Percentiles rank a stretch among this genome's conserved stretches.
Conservation (phyloP, 202 grass and related monocot genomes). For the Saccharum hybrid region DNA sequence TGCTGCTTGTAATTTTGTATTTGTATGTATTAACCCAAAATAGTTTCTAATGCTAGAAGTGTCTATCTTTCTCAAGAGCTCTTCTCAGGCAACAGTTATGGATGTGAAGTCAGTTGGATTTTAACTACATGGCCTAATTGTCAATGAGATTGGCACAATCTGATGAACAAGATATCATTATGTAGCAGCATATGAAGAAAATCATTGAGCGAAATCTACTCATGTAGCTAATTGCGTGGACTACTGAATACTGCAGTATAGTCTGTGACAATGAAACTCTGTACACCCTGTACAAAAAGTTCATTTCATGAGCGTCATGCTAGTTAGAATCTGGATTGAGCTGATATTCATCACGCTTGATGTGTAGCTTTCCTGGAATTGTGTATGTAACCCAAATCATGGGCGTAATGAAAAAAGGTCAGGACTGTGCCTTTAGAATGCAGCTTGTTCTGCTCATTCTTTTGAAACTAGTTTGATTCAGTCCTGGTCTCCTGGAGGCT, state of each 20-base stretch:
- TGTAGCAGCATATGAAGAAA: not conserved
- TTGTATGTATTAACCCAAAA: not conserved
- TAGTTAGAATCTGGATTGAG: constrained; percentile 26
- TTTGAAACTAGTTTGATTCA: too few relatives aligned
- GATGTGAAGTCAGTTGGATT: not conserved
- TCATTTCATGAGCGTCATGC: constrained; percentile 34
- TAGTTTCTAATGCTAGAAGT: not conserved
- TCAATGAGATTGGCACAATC: not conserved
- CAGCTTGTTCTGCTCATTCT: too few relatives aligned
- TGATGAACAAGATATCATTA: not conserved
- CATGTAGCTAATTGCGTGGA: constrained; percentile 5
- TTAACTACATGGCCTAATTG: not conserved
- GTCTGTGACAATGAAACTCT: not conserved
- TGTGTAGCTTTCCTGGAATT: constrained; percentile 39
- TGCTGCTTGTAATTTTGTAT: not conserved
- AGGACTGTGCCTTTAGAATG: not conserved
- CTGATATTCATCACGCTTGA: constrained; percentile 16
- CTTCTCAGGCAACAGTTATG: constrained; percentile 12
- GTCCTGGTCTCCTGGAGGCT: too few relatives aligned
- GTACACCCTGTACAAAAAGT: constrained; percentile 15
- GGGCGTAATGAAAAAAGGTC: not conserved
- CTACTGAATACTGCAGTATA: not conserved
- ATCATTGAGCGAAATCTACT: not conserved
- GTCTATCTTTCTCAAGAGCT: not conserved
- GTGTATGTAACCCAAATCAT: constrained; percentile 33